phyloP scores from a whole-genome alignment of 352 stramenopile species.

The Phytopythium cucurbitacearum region DNA sequence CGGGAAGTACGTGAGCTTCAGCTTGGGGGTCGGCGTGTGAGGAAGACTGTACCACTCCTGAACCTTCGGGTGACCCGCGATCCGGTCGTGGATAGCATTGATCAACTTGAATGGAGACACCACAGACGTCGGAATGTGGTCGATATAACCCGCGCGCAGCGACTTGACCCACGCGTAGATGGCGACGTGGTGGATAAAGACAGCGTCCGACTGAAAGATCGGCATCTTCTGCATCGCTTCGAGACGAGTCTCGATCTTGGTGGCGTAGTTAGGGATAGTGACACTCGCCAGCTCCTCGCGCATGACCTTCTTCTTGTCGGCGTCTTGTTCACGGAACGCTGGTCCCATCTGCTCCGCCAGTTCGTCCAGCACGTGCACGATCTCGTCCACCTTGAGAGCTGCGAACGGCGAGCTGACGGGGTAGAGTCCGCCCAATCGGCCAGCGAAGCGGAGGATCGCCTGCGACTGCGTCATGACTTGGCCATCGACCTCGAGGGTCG shows the following conservation, averaged over 20 bases:
- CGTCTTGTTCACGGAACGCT: slow-evolving; percentile 25
- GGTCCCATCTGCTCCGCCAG: slow-evolving; percentile 21
- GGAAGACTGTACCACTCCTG: slow-evolving; percentile 26
- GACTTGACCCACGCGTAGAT: slow-evolving; percentile 24
- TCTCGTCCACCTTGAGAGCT: slow-evolving; percentile 50
- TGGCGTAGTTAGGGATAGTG: slow-evolving; percentile 23
- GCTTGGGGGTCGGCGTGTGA: slow-evolving; percentile 9
- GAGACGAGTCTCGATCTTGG: slow-evolving; percentile 24
- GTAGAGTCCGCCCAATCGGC: slow-evolving; percentile 53
- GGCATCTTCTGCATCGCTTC: slow-evolving; percentile 22
- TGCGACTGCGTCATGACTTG: slow-evolving; percentile 49
- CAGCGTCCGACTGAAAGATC: slow-evolving; percentile 22
- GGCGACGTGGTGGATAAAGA: slow-evolving; percentile 32
- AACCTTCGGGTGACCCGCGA: slow-evolving; percentile 19
- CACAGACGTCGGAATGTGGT: slow-evolving; percentile 32
- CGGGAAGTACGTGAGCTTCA: slow-evolving; percentile 55
- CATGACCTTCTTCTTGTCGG: slow-evolving; percentile 28
- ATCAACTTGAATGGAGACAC: slow-evolving; percentile 22
- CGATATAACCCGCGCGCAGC: slow-evolving; percentile 21
- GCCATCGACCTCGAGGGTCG: slow-evolving; percentile 50
- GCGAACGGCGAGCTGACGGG: slow-evolving; percentile 27
- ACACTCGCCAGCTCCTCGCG: slow-evolving; percentile 21
- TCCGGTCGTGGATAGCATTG: slow-evolving; percentile 22
- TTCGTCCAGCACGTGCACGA: slow-evolving; percentile 34
- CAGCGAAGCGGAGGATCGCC: slow-evolving; percentile 64